phyloP scores from a whole-genome alignment of 2,329 filamentous ascomycete genomes.

The Fusarium papillatum region DNA sequence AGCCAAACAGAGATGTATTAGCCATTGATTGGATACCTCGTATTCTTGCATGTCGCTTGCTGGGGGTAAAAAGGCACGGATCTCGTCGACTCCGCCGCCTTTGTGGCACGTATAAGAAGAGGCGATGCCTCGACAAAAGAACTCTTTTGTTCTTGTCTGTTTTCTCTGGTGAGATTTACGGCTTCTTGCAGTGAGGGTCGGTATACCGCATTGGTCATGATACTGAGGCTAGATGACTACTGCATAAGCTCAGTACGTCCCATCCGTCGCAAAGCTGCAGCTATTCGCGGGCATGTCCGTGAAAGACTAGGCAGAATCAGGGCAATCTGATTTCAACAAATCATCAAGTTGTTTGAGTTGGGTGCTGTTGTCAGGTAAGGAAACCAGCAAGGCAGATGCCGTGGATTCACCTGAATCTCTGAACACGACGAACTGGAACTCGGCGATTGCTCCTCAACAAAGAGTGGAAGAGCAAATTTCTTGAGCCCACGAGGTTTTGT shows the following conservation, averaged over 20 bases:
- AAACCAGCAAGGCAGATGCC: neutral
- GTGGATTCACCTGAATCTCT: neutral
- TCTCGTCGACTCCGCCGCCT: neutral
- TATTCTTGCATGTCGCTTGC: constrained; percentile 2
- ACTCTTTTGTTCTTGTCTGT: neutral
- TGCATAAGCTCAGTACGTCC: neutral
- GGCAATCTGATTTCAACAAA: neutral
- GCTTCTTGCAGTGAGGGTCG: neutral
- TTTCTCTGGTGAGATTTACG: neutral
- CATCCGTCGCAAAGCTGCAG: neutral
- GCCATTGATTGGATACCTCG: neutral
- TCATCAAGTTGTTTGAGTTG: neutral
- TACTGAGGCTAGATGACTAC: neutral
- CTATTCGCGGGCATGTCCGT: neutral
- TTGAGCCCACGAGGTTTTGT: accelerated
- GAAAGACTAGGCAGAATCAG: neutral
- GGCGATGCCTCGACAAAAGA: neutral
- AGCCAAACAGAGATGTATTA: neutral
- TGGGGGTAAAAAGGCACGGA: constrained; percentile 5
- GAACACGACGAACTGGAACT: neutral
- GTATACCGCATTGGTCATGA: neutral
- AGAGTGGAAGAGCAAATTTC: accelerated
- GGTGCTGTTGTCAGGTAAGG: neutral
- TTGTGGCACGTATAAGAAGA: constrained; percentile 4
- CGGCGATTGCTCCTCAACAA: neutral